These are phyloP conservation scores for Claviceps sp. DNA, from an alignment of 2,329 filamentous ascomycete genomes.

Conservation along the genomic window DNA sequence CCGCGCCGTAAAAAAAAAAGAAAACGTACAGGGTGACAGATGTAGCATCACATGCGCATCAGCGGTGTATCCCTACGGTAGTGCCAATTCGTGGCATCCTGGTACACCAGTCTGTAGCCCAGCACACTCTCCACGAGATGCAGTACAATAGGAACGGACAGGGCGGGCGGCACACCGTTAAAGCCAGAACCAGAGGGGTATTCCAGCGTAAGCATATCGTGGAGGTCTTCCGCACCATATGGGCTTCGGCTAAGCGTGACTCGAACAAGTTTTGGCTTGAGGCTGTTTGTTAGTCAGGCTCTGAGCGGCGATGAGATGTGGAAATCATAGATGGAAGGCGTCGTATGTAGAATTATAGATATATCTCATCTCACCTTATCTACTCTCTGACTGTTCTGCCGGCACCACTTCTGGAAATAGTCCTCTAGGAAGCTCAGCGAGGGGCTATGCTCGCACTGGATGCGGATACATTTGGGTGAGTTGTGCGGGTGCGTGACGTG, in stretches of 20 bases:
- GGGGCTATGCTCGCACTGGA: constrained; percentile 34
- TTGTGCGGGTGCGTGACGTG: constrained; percentile 21
- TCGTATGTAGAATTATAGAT: neutral
- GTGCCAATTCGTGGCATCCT: constrained; percentile 13
- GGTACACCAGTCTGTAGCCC: constrained; percentile 23
- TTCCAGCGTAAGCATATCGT: constrained; percentile 28
- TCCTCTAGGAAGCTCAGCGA: constrained; percentile 30
- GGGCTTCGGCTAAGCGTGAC: constrained; percentile 29
- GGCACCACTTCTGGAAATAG: constrained; percentile 35
- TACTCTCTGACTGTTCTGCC: constrained; percentile 25
- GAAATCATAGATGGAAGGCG: too few species aligned
- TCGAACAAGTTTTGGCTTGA: constrained; percentile 28
- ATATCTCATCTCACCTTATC: constrained; percentile 15
- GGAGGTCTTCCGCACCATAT: constrained; percentile 29
- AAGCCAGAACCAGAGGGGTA: constrained; percentile 19
- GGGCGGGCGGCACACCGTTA: constrained; percentile 14
- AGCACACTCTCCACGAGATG: constrained; percentile 33
- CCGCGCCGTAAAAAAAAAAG: too few species aligned
- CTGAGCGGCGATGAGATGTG: too few species aligned
- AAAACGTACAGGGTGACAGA: neutral
- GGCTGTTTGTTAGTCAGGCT: neutral
- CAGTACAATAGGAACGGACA: constrained; percentile 31
- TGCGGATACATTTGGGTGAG: constrained; percentile 18
- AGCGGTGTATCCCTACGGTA: constrained; percentile 11
- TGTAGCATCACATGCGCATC: neutral